Conservation (phyloP, 139 green algal genomes). For the Dunaliella sp. region DNA sequence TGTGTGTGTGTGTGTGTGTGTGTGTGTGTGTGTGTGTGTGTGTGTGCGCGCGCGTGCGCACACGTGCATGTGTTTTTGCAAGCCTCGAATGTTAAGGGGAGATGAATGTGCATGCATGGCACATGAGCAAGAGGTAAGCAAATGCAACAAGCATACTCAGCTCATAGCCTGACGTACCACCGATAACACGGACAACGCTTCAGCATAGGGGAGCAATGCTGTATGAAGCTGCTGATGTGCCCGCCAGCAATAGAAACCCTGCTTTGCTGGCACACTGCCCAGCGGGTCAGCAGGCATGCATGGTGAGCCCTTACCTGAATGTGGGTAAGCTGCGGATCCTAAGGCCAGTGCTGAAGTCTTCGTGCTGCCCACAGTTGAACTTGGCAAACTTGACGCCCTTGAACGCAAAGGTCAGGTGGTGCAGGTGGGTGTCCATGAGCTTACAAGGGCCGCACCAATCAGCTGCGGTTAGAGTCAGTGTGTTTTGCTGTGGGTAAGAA, state of each 20-base stretch:
- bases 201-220: background rate
- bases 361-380: background rate
- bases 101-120: too few relatives aligned
- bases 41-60: background rate
- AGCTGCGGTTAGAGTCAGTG: too few relatives aligned
- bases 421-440: background rate
- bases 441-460: background rate
- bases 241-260: too few relatives aligned
- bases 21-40: background rate
- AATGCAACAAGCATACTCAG: background rate
- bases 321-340: background rate
- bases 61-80: background rate
- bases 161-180: too few relatives aligned
- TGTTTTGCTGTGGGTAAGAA: too few relatives aligned
- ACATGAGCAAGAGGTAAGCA: too few relatives aligned
- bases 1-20: background rate
- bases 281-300: background rate
- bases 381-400: background rate
- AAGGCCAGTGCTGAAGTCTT: background rate
- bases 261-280: background rate
- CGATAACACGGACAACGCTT: too few relatives aligned
- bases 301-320: background rate
- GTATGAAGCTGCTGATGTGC: background rate
- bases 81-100: too few relatives aligned
- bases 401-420: background rate